Evolutionary conservation across 2,329 filamentous ascomycete genomes (phyloP), one percentile per base, ranked within the genome.

Genomic region (Aphanocladium album): DNA sequence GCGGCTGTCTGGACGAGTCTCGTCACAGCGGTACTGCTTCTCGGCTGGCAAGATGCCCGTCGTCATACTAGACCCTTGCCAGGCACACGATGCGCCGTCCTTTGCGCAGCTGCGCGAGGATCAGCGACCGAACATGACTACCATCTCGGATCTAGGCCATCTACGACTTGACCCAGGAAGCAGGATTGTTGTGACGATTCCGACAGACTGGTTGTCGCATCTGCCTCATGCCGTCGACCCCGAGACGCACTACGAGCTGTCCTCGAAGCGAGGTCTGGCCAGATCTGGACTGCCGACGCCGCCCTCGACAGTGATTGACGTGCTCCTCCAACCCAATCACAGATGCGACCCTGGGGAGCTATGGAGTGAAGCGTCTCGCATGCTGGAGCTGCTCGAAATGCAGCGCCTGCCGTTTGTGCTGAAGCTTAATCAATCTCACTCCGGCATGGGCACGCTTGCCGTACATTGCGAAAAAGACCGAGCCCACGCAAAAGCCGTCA

Each of bases 231-330:
- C 49, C 11, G 27, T 61, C 8, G 45, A 57, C 59, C 59, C 43
- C 17, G 59, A 61, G 17, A 33, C 25, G 4, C 51, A 56, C 43
- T 61, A 61, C 43, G 43, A 45, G 52, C 17, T 57, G 16, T 43
- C 41, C 3, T 61, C 52, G 2, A 61, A 61, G 52, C 59, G 59
- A 37, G 59, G 30, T 12, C n/a, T 61, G 30, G 59, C 59, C 16
- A 37, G 19, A 7, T 61, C 59, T 1, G 41, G 43, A 3, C 43
- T 61, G 12, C 52, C 59, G 6, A 61, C 41, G 7, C 59, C 59
- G 17, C 12, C 39, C 3, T 50, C 59, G 16, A 30, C 16, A 14
- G 41, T 61, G 1, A 41, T 61, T 23, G 39, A 43, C 39, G 3
- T 19, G 35, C 35, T 39, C 35, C 8, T 39, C 16, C 35, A 16